Conservation (phyloP, 1,284 basidiomycete genomes). For the Pseudozyma hubeiensis region DNA sequence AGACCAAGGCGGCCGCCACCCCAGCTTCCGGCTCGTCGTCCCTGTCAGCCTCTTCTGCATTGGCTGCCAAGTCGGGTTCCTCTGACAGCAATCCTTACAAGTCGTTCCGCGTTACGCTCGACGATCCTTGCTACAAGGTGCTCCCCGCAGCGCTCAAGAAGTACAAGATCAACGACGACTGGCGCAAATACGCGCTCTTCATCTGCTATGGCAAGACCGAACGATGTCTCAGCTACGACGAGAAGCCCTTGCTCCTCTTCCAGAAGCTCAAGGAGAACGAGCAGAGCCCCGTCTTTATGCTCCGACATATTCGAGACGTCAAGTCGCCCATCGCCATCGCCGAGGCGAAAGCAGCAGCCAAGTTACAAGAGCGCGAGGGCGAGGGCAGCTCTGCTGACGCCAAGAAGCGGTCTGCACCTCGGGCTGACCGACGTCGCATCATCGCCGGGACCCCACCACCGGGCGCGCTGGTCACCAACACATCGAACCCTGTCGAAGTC, state of each 20-base stretch:
- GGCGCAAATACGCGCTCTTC: conserved; percentile 98
- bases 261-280: conserved; percentile 96
- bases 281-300: conserved; percentile 98
- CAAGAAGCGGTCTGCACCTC: conserved; percentile 30
- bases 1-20: conserved; percentile 11
- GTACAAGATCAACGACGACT: conserved; percentile 98
- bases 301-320: conserved; percentile 95
- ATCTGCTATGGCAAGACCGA: conserved; percentile 94
- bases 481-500: conserved; percentile 33
- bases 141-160: conserved; percentile 97
- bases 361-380: conserved; percentile 36
- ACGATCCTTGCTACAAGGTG: conserved; percentile 98
- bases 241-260: conserved; percentile 95
- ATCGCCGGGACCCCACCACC: conserved; percentile 34
- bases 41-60: conserved; percentile 9
- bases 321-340: conserved; percentile 79
- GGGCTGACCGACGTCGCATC: conserved; percentile 38
- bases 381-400: conserved; percentile 4
- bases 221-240: conserved; percentile 95
- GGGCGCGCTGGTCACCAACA: conserved; percentile 30
- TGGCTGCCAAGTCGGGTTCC: conserved; percentile 15
- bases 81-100: conserved; percentile 69
- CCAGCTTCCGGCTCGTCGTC: conserved; percentile 9
- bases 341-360: conserved; percentile 58
- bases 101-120: conserved; percentile 75